Evolutionary conservation across 2,329 filamentous ascomycete species (phyloP).

Genomic region (Microascus cirrosus): DNA sequence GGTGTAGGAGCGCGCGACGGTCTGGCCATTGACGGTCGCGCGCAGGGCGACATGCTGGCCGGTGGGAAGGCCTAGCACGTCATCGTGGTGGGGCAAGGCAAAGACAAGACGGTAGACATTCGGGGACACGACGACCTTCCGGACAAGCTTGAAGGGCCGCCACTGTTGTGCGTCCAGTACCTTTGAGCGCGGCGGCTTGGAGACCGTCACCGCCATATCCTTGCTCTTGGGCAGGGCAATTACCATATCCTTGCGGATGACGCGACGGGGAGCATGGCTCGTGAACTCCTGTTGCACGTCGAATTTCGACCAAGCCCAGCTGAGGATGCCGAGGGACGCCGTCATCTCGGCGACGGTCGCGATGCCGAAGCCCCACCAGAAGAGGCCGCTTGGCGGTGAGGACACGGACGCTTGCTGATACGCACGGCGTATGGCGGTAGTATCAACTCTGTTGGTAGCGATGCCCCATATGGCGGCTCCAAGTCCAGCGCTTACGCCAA

Average conservation of each 20-base stretch:
- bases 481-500: background rate
- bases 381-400: background rate
- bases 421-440: background rate
- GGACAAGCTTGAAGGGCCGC: slow-evolving; percentile 26
- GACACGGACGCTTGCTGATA: background rate
- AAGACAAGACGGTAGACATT: slow-evolving; percentile 36
- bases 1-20: slow-evolving; percentile 41
- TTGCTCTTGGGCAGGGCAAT: background rate
- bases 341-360: background rate
- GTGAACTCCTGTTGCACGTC: background rate
- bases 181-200: background rate
- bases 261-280: background rate
- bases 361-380: slow-evolving; percentile 2
- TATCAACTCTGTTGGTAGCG: background rate
- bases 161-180: background rate
- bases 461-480: background rate
- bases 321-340: background rate
- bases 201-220: no score
- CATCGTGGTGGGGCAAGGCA: slow-evolving; percentile 27
- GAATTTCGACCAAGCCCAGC: slow-evolving; percentile 1
- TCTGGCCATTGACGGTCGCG: slow-evolving; percentile 30
- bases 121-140: slow-evolving; percentile 26
- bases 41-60: slow-evolving; percentile 46
- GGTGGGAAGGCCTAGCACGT: slow-evolving; percentile 40
- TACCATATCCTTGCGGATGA: background rate